Evolutionary conservation across 2,329 filamentous ascomycete species (phyloP).

Genomic region (Alternaria rosae): DNA sequence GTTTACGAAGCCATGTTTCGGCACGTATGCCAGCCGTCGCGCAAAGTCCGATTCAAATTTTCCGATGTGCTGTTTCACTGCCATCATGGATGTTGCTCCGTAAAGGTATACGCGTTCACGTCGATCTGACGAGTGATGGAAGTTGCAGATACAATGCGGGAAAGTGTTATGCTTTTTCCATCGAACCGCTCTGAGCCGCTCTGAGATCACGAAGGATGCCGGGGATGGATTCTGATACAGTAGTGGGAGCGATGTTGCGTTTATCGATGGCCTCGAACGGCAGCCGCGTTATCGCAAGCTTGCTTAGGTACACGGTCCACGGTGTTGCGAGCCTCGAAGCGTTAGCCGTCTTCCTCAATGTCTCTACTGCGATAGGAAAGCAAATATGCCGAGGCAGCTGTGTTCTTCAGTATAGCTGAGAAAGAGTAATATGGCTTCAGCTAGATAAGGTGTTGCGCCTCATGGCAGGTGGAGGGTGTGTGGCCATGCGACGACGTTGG

Average conservation of each 20-base stretch:
- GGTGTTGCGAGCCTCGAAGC: conserved; percentile 1
- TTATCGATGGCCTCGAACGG: background rate
- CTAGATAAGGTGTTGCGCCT: background rate
- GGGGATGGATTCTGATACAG: background rate
- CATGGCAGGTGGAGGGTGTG: background rate
- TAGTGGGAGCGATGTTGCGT: background rate
- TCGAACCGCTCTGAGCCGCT: background rate
- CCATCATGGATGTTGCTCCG: too few species aligned
- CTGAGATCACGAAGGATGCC: background rate
- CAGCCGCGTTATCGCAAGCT: background rate
- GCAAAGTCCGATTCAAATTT: background rate
- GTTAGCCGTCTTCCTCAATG: conserved; percentile 1
- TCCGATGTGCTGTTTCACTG: background rate
- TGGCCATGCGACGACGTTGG: conserved; percentile 5
- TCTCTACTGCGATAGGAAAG: conserved; percentile 2
- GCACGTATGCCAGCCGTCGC: background rate
- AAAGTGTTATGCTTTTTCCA: background rate
- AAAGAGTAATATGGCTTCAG: background rate
- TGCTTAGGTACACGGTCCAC: background rate
- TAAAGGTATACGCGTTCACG: background rate
- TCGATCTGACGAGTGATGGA: background rate
- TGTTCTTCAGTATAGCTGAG: background rate
- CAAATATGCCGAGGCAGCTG: background rate
- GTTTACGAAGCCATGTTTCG: background rate
- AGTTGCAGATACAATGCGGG: background rate